Evolutionary conservation across 768 basidiomycete genomes (phyloP).

Genomic region (Macrolepiota albuminosa): DNA sequence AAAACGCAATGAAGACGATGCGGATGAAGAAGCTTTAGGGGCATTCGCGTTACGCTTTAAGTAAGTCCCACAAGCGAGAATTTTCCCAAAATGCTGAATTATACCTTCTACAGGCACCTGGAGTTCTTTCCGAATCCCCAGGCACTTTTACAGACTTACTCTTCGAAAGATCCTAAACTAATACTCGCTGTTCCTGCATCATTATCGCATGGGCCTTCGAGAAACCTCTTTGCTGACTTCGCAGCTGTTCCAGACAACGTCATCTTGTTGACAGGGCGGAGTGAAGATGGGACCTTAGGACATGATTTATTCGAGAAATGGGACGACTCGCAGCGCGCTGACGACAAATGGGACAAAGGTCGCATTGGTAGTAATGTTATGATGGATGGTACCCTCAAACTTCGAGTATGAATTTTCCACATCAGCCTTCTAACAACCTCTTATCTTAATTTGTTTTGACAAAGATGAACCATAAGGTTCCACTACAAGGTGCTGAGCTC

Average conservation of each 20-base stretch:
- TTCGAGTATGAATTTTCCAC: slow-evolving; percentile 47
- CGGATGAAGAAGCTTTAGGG: slow-evolving; percentile 78
- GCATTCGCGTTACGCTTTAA: slow-evolving; percentile 86
- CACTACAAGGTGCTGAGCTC: slow-evolving; percentile 83
- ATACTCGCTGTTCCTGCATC: slow-evolving; percentile 92
- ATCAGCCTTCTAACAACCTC: background rate
- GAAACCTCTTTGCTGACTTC: slow-evolving; percentile 82
- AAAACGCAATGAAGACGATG: slow-evolving; percentile 55
- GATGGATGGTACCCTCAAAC: slow-evolving; percentile 64
- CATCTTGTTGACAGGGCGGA: slow-evolving; percentile 75
- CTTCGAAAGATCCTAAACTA: slow-evolving; percentile 86
- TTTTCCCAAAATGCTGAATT: background rate
- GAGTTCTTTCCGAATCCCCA: slow-evolving; percentile 87
- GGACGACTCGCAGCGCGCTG: slow-evolving; percentile 76
- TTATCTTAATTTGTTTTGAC: slow-evolving; percentile 4
- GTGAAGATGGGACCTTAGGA: slow-evolving; percentile 78
- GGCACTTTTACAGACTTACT: slow-evolving; percentile 74
- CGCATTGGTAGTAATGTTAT: slow-evolving; percentile 83
- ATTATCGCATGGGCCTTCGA: slow-evolving; percentile 88
- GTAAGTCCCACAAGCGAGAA: slow-evolving; percentile 35
- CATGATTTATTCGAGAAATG: slow-evolving; percentile 80
- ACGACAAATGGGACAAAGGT: slow-evolving; percentile 86
- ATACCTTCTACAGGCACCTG: slow-evolving; percentile 57
- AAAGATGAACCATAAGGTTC: slow-evolving; percentile 86
- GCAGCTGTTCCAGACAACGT: slow-evolving; percentile 81